Evolutionary conservation across 31 red algal genomes (phyloP).

Genomic region (Bonnemaisonia californica): DNA sequence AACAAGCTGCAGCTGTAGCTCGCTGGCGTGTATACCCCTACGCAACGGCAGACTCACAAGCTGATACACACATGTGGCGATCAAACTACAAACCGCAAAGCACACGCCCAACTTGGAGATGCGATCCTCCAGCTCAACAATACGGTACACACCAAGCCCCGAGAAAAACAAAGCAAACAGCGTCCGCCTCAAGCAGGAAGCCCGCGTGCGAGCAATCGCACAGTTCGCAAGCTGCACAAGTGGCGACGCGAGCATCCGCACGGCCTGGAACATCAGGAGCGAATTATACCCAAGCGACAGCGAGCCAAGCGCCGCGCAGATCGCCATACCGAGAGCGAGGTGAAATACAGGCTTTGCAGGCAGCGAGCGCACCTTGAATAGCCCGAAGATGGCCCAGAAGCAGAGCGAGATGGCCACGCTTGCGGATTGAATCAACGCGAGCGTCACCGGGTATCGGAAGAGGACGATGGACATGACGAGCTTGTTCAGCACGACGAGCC

Average conservation of each 20-base stretch:
- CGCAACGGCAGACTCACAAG: neutral
- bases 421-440: slow-evolving; percentile 11
- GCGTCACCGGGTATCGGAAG: neutral
- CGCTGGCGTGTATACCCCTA: neutral
- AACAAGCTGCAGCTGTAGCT: slow-evolving; percentile 1
- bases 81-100: neutral
- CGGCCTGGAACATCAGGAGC: neutral
- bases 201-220: neutral
- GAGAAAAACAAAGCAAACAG: neutral
- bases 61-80: neutral
- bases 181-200: neutral
- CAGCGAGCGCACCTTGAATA: slow-evolving; percentile 18
- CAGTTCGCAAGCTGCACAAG: neutral
- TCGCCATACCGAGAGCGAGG: neutral
- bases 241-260: neutral
- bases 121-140: neutral
- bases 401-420: slow-evolving; percentile 13
- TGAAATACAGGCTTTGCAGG: neutral
- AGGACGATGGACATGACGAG: neutral
- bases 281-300: neutral
- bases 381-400: slow-evolving; percentile 52
- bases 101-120: neutral
- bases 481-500: neutral
- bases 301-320: neutral
- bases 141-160: neutral